phyloP scores from a whole-genome alignment of 148 eudicot species.

The Arbutus unedo region DNA sequence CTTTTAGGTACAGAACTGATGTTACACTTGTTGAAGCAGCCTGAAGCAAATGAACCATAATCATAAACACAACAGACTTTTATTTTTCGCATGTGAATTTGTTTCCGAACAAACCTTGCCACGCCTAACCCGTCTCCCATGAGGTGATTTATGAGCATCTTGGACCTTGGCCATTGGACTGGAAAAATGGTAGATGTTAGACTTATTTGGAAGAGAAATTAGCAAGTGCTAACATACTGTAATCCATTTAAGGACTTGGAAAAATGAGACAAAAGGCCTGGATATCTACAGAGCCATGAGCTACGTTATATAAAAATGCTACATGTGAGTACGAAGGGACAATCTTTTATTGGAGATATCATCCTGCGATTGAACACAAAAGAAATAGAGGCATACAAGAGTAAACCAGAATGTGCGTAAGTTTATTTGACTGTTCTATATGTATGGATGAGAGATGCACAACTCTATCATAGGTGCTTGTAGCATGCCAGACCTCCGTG shows the following conservation, averaged over 20 bases:
- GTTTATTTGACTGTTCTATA: neutral
- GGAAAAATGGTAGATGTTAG: slow-evolving; percentile 9
- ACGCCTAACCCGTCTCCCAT: slow-evolving; percentile 47
- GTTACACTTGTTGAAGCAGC: slow-evolving; percentile 85
- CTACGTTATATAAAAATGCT: neutral
- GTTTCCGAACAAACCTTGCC: slow-evolving; percentile 49
- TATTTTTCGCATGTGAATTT: neutral
- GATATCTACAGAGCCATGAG: neutral
- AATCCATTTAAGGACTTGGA: neutral
- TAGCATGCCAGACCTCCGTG: no score
- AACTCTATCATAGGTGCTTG: neutral
- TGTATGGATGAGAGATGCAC: slow-evolving; percentile 2
- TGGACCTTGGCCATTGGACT: slow-evolving; percentile 51
- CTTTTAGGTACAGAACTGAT: slow-evolving; percentile 82
- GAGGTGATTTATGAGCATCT: slow-evolving; percentile 55
- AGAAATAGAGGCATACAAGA: neutral
- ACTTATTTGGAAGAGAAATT: neutral
- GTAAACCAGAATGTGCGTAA: neutral
- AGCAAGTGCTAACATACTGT: neutral
- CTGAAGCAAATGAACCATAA: slow-evolving; percentile 35
- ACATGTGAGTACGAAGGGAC: no score
- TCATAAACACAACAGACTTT: neutral
- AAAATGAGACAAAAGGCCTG: neutral
- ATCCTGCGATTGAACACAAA: neutral
- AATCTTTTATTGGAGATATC: neutral